These are phyloP conservation scores for Immersiella caudata DNA, from an alignment of 495 filamentous ascomycete species.

Conservation along the genomic window DNA sequence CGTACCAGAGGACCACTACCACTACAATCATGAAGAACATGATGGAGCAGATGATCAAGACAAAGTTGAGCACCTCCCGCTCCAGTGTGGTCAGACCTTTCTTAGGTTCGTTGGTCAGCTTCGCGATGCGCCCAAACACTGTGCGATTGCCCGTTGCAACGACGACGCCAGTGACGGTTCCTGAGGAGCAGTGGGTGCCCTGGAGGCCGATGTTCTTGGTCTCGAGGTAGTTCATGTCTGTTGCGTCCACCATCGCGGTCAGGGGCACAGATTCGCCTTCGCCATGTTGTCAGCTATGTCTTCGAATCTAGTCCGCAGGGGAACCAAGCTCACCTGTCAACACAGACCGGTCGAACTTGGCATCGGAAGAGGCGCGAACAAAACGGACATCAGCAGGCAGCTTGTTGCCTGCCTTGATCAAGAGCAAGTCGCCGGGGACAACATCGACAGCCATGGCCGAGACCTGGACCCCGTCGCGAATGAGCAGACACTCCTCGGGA, in stretches of 20 bases:
- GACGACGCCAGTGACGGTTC: constrained; percentile 64
- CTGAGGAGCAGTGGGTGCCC: constrained; percentile 69
- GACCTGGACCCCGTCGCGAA: constrained; percentile 58
- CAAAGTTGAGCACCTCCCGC: constrained; percentile 68
- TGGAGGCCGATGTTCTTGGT: constrained; percentile 73
- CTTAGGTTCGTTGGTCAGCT: constrained; percentile 63
- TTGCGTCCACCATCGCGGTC: constrained; percentile 59
- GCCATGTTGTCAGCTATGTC: background rate
- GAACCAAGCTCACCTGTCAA: constrained; percentile 57
- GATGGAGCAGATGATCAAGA: constrained; percentile 62
- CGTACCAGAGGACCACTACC: constrained; percentile 63
- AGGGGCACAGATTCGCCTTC: constrained; percentile 68
- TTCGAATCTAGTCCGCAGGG: no score
- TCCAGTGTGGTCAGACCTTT: constrained; percentile 66
- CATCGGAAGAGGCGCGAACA: constrained; percentile 62
- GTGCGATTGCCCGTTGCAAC: constrained; percentile 60
- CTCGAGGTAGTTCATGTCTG: constrained; percentile 73
- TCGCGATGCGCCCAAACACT: constrained; percentile 71
- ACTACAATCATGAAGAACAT: constrained; percentile 57
- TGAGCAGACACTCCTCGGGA: constrained; percentile 63
- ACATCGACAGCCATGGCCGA: constrained; percentile 58
- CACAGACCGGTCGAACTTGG: constrained; percentile 72
- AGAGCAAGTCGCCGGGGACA: constrained; percentile 67
- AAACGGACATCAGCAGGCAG: constrained; percentile 73
- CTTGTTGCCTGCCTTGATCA: constrained; percentile 67